A percentile compares a stretch with the other conserved stretches of the same genome.
Conservation (phyloP, 148 eudicot genomes). For the Camellia japonica region DNA sequence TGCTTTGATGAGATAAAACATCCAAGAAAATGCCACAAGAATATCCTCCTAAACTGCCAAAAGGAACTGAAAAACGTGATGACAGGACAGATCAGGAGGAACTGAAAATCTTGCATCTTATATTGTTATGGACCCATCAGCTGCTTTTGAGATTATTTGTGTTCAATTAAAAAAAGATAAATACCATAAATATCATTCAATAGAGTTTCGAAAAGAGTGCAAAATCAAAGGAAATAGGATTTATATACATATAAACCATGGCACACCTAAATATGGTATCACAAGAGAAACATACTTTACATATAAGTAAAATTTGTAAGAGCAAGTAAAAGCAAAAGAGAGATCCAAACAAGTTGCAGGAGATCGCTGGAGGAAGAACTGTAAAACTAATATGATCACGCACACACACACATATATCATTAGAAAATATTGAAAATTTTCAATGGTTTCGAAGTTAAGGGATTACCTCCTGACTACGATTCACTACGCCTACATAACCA, state of each 20-base stretch:
- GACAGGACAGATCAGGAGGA: background rate
- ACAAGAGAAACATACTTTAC: too few species aligned
- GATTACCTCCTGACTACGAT: slow-evolving; percentile 92
- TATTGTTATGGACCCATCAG: background rate
- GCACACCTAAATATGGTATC: too few species aligned
- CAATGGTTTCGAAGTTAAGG: background rate
- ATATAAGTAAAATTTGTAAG: too few species aligned
- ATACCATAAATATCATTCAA: background rate
- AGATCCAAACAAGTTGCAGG: too few species aligned
- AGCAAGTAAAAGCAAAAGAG: too few species aligned
- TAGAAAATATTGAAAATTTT: background rate
- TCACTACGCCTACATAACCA: slow-evolving; percentile 91
- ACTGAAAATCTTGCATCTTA: background rate
- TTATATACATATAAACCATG: too few species aligned
- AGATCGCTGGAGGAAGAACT: too few species aligned
- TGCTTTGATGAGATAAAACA: background rate
- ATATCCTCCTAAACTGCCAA: background rate
- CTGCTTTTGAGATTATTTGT: background rate
- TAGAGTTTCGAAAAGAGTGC: background rate
- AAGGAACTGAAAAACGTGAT: background rate
- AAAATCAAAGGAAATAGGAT: background rate
- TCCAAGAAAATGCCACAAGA: background rate
- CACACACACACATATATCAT: too few species aligned
- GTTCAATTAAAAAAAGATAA: background rate
- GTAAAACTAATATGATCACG: too few species aligned